Base-by-base conservation (phyloP, 768 basidiomycete genomes). In the Daedalea quercina region DNA sequence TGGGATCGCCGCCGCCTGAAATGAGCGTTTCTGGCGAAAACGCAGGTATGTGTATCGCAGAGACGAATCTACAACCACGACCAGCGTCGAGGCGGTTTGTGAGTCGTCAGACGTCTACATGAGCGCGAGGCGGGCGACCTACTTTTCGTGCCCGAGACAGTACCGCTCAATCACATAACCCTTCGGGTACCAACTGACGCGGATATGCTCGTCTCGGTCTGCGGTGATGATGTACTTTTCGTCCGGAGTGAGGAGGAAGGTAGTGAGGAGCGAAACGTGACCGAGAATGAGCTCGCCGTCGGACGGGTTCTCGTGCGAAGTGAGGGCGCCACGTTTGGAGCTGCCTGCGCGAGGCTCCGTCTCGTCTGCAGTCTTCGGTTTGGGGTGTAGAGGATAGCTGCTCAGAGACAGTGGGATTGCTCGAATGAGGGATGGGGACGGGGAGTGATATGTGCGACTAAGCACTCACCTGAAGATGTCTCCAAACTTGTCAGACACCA, bases 191-290 rank as follows among this genome's bases (percentile, higher is more conserved):
- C 89, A 81, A 62, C 90, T 94, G 15, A 95, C 79, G 50, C 96
- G 77, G 47, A 99, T 87, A 64, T 98, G 96, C 65, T 98, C 96
- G 63, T 99, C 96, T 43, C 96, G 73, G 64, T 98, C 96, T 0
- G 91, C 87, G 0, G 93, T 92, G 57, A 97, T 77, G 61, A 99
- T 84, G 63, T 77, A 84, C 49, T 75, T 76, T 59, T 85, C 82
- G 62, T 90, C 84, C 0, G 68, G 65, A 0, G 84, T 78, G 51
- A 95, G 78, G 42, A 85, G 61, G 66, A 88, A 85, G 0, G 77
- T 69, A 11, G 87, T 95, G 53, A 98, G 69, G 40, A 91, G 80
- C 12, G 94, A 96, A 1, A 87, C 82, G 63, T 99, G 96, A 9
- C 96, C 95, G 0, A 95, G 73, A 35, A 94, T 68, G 49, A 91